Base-by-base conservation (phyloP, 208 protist genomes). In the Lotmaria passim region DNA sequence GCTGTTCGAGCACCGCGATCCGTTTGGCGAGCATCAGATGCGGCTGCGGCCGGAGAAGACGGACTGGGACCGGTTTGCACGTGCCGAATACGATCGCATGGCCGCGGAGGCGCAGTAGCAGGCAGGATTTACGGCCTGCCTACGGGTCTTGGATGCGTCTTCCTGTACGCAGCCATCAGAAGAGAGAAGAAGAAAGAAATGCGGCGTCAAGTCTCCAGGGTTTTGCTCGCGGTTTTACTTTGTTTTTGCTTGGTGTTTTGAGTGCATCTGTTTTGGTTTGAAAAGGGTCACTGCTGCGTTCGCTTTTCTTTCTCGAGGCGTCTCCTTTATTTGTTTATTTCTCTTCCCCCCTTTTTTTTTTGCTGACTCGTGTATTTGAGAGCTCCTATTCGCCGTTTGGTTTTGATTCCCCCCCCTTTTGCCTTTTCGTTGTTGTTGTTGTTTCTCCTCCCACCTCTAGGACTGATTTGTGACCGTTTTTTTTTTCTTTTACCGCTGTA, bases 61-160 rank as follows among this genome's bases (percentile, higher is more conserved):
- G 15, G 94, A 98, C 33, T 98, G 96, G 96, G 94, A 98, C 50
- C 78, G 95, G n/a, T 98, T 98, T 73, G 94, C 95, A 3, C 83
- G 93, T 28, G 78, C 75, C 31, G 94, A 98, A 76, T 98, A 98
- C 68, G 93, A 98, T 58, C 90, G 89, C 51, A 93, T 97, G 78
- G 79, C 93, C 3, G 78, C 75, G 2, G 94, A 98, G 48, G 91
- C 92, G 15, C 75, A 89, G 57, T 94, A 78, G 65, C 19, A n/a
- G 23, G 28, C 21, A 30, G 6, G n/a, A 51, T 14, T 3, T 3
- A 46, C n/a, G 41, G 41, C 11, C 2, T 15, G 3, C n/a, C n/a
- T n/a, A n/a, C n/a, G n/a, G n/a, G n/a, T n/a, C n/a, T n/a, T n/a
- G n/a, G n/a, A n/a, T n/a, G n/a, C n/a, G n/a, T n/a, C n/a, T n/a